Conservation (phyloP, 2,329 filamentous ascomycete species). For the Epicoccum nigrum region DNA sequence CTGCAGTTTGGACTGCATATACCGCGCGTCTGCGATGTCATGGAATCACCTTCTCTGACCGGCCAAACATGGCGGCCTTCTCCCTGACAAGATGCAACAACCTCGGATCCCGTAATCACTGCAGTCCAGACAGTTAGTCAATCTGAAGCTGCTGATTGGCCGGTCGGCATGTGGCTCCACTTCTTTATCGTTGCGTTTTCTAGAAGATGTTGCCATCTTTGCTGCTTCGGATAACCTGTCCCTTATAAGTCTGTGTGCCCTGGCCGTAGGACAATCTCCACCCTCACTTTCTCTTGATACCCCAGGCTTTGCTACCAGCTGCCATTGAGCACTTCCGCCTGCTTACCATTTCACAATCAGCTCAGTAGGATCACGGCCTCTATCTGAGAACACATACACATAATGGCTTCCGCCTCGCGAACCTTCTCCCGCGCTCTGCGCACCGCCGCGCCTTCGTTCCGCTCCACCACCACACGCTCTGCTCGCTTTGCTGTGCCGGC, state of each 20-base stretch:
- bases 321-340: slow-evolving; percentile 19
- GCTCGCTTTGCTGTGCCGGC: slow-evolving; percentile 62
- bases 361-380: background rate
- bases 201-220: slow-evolving; percentile 27
- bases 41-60: slow-evolving; percentile 12
- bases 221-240: slow-evolving; percentile 11
- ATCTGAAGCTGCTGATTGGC: slow-evolving; percentile 25
- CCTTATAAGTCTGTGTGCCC: slow-evolving; percentile 22
- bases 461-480: slow-evolving; percentile 65
- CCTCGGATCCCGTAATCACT: slow-evolving; percentile 31
- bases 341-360: background rate
- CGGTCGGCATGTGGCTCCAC: background rate
- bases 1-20: background rate
- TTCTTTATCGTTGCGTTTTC: slow-evolving; percentile 13
- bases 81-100: slow-evolving; percentile 2
- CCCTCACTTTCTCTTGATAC: slow-evolving; percentile 14
- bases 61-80: slow-evolving; percentile 18
- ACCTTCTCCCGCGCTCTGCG: slow-evolving; percentile 49
- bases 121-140: slow-evolving; percentile 23
- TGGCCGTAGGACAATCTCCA: slow-evolving; percentile 1
- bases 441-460: slow-evolving; percentile 53
- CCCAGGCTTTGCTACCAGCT: background rate
- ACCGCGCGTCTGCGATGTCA: background rate
- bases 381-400: slow-evolving; percentile 5
- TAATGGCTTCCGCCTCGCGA: slow-evolving; percentile 46